phyloP scores from a whole-genome alignment of 148 eudicot species.

The Rhododendron mucronatum region DNA sequence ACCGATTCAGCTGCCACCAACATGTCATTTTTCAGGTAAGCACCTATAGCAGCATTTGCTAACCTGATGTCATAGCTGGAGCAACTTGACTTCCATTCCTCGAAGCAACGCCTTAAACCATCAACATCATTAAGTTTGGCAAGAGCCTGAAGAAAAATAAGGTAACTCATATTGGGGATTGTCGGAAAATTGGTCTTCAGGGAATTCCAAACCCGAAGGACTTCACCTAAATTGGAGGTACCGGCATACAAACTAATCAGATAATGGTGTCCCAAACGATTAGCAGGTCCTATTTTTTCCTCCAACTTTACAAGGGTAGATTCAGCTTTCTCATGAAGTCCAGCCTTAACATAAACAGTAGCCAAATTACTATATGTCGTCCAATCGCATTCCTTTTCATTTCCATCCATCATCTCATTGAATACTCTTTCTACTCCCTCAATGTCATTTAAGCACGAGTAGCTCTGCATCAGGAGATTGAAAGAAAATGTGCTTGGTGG shows the following conservation, averaged over 20 bases:
- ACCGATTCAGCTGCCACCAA: slow-evolving; percentile 49
- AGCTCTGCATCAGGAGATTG: slow-evolving; percentile 50
- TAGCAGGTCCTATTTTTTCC: slow-evolving; percentile 24
- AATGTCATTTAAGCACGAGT: slow-evolving; percentile 40
- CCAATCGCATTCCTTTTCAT: slow-evolving; percentile 35
- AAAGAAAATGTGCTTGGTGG: slow-evolving; percentile 28
- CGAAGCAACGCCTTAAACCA: slow-evolving; percentile 35
- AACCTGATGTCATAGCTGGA: slow-evolving; percentile 53
- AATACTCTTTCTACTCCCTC: slow-evolving; percentile 60
- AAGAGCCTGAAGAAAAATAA: slow-evolving; percentile 48
- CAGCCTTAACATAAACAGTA: slow-evolving; percentile 31
- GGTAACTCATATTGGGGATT: slow-evolving; percentile 39
- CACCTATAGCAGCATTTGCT: slow-evolving; percentile 34
- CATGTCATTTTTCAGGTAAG: slow-evolving; percentile 48
- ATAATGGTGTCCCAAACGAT: slow-evolving; percentile 40
- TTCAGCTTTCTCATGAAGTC: slow-evolving; percentile 49
- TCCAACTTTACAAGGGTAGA: slow-evolving; percentile 42
- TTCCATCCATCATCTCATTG: slow-evolving; percentile 42
- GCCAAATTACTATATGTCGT: slow-evolving; percentile 57
- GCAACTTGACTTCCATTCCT: slow-evolving; percentile 55
- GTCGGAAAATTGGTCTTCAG: slow-evolving; percentile 37
- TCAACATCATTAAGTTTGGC: slow-evolving; percentile 41
- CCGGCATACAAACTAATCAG: slow-evolving; percentile 54
- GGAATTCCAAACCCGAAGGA: slow-evolving; percentile 50
- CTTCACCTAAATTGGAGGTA: slow-evolving; percentile 33